Evolutionary conservation across 2,329 filamentous ascomycete species (phyloP), one percentile per base, ranked within the genome.

Genomic region (Pyrenophora tritici-repentis): DNA sequence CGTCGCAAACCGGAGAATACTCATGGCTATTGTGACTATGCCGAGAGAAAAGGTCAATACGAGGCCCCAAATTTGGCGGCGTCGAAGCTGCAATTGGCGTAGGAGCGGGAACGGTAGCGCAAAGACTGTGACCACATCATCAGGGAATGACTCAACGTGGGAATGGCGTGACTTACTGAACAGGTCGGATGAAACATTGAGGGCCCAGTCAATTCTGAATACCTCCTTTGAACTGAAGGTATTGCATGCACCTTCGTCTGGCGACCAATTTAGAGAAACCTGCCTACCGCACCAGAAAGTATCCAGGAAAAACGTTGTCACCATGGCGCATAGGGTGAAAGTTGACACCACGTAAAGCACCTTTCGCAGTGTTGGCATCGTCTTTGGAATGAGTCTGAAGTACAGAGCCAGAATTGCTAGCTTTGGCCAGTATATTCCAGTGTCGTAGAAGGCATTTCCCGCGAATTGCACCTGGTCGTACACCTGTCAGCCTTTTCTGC

Each of bases 51-150:
- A 67, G 4, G 64, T 67, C 3, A 53, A 49, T 13, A 61, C 35
- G 8, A 67, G 57, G 14, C 60, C 64, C 50, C 58, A 58, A 6
- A 66, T 55, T 34, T 67, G 64, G 14, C 56, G 55, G 8, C 44
- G 51, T 10, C 53, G 55, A 9, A 67, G 53, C 34, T 63, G 57
- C 3, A 67, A 42, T 18, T 50, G 47, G n/a, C 51, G 40, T 8
- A 67, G 56, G n/a, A 67, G 40, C 0, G 63, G 64, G 9, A 66
- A 66, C 1, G 64, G 64, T 16, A 67, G 53, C 6, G 47, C 38
- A 31, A 55, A 65, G 35, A 66, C 63, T 66, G 6, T 17, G 2
- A 17, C 33, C 8, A 1, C 1, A 4, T 10, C 12, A 34, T 38
- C 26, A 53, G 45, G 24, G 12, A 7, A 3, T 4, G 8, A 7